A percentile compares a stretch with the other conserved stretches of the same genome.
phyloP scores from a whole-genome alignment of 2,329 filamentous ascomycete genomes.

The Arthroderma uncinatum region DNA sequence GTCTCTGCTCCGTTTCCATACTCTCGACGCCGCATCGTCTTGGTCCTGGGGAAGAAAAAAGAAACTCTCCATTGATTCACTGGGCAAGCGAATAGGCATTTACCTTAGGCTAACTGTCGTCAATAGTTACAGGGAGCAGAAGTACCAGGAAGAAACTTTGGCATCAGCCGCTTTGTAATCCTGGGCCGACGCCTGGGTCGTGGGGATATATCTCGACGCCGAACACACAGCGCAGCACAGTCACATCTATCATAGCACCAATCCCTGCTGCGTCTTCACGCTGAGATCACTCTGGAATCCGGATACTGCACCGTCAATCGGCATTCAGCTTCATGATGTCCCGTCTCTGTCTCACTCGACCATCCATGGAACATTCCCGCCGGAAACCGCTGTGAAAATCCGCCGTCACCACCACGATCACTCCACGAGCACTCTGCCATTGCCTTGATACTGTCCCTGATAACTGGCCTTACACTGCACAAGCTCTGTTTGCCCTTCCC shows the following conservation, averaged over 20 bases:
- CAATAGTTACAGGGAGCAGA: not conserved
- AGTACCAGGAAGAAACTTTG: not conserved
- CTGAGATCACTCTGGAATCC: not conserved
- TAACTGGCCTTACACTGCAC: no score
- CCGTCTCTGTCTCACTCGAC: not conserved
- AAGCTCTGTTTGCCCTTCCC: no score
- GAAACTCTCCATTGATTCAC: not conserved
- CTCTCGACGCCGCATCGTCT: no score
- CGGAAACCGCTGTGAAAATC: not conserved
- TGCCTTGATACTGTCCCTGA: not conserved
- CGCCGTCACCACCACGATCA: not conserved
- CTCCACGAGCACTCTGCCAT: not conserved
- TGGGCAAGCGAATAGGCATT: not conserved
- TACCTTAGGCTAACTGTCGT: not conserved
- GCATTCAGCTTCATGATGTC: not conserved
- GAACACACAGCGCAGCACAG: not conserved
- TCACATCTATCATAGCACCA: not conserved
- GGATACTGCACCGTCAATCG: not conserved
- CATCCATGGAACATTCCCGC: not conserved
- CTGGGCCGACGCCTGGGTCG: not conserved
- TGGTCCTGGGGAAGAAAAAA: not conserved
- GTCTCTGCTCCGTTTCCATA: no score
- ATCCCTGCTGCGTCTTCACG: not conserved
- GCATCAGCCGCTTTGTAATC: conserved; percentile 4
- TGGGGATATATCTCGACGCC: not conserved